Evolutionary conservation across 495 filamentous ascomycete genomes (phyloP).

Genomic region (Bacidia rubella): DNA sequence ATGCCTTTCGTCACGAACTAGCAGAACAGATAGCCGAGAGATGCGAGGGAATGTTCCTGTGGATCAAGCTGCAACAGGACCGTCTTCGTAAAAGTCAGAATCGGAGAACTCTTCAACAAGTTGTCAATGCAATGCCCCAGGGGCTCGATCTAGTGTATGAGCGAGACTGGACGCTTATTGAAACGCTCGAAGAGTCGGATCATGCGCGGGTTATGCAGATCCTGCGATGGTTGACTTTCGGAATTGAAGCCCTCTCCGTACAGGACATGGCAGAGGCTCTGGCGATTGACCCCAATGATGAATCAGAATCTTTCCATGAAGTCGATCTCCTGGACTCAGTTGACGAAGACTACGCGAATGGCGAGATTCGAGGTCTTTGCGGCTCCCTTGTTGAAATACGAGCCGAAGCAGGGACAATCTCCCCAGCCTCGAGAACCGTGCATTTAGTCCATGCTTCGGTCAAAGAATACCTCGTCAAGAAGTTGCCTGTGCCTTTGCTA

Average conservation of each 20-base stretch:
- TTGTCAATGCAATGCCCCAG: constrained; percentile 16
- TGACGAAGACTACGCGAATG: constrained; percentile 18
- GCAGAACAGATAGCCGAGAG: constrained; percentile 14
- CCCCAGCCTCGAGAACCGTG: constrained; percentile 11
- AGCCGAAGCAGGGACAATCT: not conserved
- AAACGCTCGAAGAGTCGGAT: constrained; percentile 10
- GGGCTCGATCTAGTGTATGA: constrained; percentile 18
- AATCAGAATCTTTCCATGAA: not conserved
- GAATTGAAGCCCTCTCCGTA: constrained; percentile 17
- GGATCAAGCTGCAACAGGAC: constrained; percentile 17
- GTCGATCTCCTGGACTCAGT: constrained; percentile 19
- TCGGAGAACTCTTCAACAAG: constrained; percentile 15
- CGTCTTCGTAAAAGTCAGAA: constrained; percentile 14
- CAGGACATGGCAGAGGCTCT: constrained; percentile 20
- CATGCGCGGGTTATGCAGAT: constrained; percentile 17
- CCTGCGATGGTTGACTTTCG: constrained; percentile 21
- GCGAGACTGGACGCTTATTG: constrained; percentile 20
- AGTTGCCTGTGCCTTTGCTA: not conserved
- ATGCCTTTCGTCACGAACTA: constrained; percentile 12
- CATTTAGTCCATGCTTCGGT: constrained; percentile 21
- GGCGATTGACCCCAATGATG: constrained; percentile 11
- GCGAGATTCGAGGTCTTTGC: constrained; percentile 18
- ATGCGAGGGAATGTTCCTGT: constrained; percentile 22
- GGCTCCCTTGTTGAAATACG: constrained; percentile 20
- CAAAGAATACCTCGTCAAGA: constrained; percentile 11